phyloP scores from a whole-genome alignment of 176 grass and related monocot genomes.

The Musa acuminata region DNA sequence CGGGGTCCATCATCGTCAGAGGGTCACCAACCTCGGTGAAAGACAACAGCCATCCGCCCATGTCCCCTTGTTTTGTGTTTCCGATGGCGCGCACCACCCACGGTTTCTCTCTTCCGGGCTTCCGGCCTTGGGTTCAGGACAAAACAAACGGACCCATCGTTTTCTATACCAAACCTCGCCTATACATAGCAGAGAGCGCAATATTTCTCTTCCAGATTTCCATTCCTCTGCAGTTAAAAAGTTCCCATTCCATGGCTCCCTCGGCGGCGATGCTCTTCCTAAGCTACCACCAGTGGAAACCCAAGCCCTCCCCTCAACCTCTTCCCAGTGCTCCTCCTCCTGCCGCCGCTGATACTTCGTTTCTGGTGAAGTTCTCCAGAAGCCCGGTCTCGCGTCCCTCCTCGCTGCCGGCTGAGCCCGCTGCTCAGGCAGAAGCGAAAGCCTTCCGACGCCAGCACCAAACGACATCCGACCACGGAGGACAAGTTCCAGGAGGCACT shows the following conservation, averaged over 20 bases:
- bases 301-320: background rate
- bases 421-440: background rate
- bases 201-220: too few relatives aligned
- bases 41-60: background rate
- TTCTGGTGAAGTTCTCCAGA: background rate
- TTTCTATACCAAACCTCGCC: background rate
- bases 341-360: background rate
- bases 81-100: background rate
- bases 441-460: background rate
- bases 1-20: background rate
- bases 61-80: background rate
- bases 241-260: slow-evolving; percentile 41
- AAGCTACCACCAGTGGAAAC: slow-evolving; percentile 53
- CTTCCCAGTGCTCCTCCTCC: background rate
- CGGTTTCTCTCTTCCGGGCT: background rate
- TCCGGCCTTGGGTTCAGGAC: background rate
- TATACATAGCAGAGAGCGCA: background rate
- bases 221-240: too few relatives aligned
- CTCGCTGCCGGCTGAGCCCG: background rate
- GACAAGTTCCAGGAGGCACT: slow-evolving; percentile 53
- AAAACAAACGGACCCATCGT: background rate
- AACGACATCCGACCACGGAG: background rate
- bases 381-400: background rate
- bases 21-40: background rate
- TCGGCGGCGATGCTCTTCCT: slow-evolving; percentile 77